Base-by-base conservation (phyloP, 2,329 filamentous ascomycete genomes). In the Anisogramma anomala region DNA sequence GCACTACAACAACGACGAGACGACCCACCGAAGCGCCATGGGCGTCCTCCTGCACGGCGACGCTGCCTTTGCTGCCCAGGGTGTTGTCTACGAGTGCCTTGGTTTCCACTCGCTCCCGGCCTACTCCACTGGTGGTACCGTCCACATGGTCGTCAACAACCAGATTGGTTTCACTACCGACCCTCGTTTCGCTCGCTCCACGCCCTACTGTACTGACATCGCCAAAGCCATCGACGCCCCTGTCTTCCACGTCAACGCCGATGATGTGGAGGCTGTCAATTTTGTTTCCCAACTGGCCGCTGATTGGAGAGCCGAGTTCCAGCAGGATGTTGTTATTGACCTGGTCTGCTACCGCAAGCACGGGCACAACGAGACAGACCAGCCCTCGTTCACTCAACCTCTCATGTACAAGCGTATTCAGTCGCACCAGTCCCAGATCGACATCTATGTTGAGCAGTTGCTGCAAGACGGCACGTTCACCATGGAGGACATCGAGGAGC, bases 121-220 rank as follows among this genome's bases (percentile, higher is more conserved):
- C 52, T 98, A 95, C 69, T 94, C 93, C 36, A 96, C 91, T 40
- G 91, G 91, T 55, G 91, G 91, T 58, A 98, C 91, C 44, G 84
- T 98, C 55, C 91, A 98, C 66, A 73, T 98, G 51, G 80, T 98
- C 45, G 89, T 96, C 53, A 98, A 98, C 78, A 98, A 98, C 75
- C 91, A 98, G 73, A 98, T 98, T 62, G 91, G 91, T 64, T 98
- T 98, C 73, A 98, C 91, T 40, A 98, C 91, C 17, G 91, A 98
- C 59, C 91, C 91, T 52, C 86, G 91, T 58, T 98, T 94, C 64
- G 82, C 91, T 54, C 87, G 91, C 54, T 98, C 91, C 15, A 98
- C 91, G 36, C 84, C 91, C 33, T 98, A 98, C 77, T 98, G 91
- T 69, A 96, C 91, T 32, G 91, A 98, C 62, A 95, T 98, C 56